Evolutionary conservation across 1,284 basidiomycete species (phyloP).

Genomic region (Meira miltonrushii): DNA sequence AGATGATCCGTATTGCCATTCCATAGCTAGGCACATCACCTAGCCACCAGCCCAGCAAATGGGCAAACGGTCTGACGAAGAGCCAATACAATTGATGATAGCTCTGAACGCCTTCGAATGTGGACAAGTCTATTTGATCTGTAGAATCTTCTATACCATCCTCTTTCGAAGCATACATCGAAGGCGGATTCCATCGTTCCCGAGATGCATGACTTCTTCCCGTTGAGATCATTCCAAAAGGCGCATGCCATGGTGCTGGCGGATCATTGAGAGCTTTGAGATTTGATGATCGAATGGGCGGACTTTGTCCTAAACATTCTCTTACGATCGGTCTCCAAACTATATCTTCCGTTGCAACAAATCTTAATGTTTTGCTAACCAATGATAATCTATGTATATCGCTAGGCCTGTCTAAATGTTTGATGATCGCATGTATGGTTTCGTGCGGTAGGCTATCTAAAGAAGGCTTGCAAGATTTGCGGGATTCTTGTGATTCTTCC

Average conservation of each 20-base stretch:
- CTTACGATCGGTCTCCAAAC: not conserved
- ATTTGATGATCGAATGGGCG: conserved; percentile 4
- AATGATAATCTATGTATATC: too few species aligned
- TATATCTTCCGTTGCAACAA: not conserved
- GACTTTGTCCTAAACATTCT: conserved; percentile 3
- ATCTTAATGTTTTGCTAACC: too few species aligned
- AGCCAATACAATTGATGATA: conserved; percentile 8
- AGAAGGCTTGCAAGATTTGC: too few species aligned
- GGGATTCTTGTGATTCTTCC: too few species aligned
- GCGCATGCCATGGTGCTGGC: conserved; percentile 1
- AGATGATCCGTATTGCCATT: conserved; percentile 6
- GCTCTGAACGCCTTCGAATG: not conserved
- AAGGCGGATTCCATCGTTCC: not conserved
- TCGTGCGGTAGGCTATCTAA: too few species aligned
- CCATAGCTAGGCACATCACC: conserved; percentile 7
- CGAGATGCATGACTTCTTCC: conserved; percentile 1
- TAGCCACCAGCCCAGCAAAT: conserved; percentile 11
- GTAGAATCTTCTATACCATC: too few species aligned
- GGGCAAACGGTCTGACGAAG: not conserved
- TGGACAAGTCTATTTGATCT: not conserved
- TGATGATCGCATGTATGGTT: too few species aligned
- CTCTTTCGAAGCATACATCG: not conserved
- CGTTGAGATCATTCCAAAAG: not conserved
- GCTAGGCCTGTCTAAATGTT: too few species aligned
- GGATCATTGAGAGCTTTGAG: not conserved